These are phyloP conservation scores for Neocatenulostroma microsporum DNA, from an alignment of 2,329 filamentous ascomycete genomes.

Conservation along the genomic window DNA sequence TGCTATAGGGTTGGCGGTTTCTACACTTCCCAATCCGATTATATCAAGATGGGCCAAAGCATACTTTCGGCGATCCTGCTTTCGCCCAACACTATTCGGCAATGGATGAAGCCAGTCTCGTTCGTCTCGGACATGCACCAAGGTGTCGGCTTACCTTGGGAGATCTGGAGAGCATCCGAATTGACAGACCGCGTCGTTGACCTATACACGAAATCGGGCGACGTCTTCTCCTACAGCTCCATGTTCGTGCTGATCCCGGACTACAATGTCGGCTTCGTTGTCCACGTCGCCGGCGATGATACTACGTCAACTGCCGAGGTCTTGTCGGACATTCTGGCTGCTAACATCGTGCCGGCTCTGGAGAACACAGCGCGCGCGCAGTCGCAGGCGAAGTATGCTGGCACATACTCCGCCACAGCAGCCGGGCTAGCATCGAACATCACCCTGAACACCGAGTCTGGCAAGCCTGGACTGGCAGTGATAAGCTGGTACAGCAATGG, in stretches of 20 bases:
- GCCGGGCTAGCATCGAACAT: conserved; percentile 16
- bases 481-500: conserved; percentile 25
- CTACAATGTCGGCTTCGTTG: conserved; percentile 37
- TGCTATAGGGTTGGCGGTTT: conserved; percentile 30
- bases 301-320: conserved; percentile 8
- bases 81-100: conserved; percentile 30
- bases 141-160: conserved; percentile 41
- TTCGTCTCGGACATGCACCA: conserved; percentile 33
- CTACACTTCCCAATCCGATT: conserved; percentile 37
- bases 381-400: conserved; percentile 17
- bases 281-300: conserved; percentile 31
- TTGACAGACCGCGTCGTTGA: conserved; percentile 39
- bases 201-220: conserved; percentile 42
- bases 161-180: conserved; percentile 33
- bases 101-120: conserved; percentile 40
- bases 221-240: conserved; percentile 36
- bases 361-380: conserved; percentile 22
- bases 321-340: conserved; percentile 13
- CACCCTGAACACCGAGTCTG: conserved; percentile 15
- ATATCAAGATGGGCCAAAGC: conserved; percentile 35
- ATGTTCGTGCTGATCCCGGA: conserved; percentile 38
- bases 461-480: conserved; percentile 22
- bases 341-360: conserved; percentile 16
- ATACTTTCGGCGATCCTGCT: conserved; percentile 38
- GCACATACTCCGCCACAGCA: conserved; percentile 15